Evolutionary conservation across 108 stramenopile species (phyloP), one percentile per base, ranked within the genome.

Genomic region (Pinguiococcus pyrenoidosus): DNA sequence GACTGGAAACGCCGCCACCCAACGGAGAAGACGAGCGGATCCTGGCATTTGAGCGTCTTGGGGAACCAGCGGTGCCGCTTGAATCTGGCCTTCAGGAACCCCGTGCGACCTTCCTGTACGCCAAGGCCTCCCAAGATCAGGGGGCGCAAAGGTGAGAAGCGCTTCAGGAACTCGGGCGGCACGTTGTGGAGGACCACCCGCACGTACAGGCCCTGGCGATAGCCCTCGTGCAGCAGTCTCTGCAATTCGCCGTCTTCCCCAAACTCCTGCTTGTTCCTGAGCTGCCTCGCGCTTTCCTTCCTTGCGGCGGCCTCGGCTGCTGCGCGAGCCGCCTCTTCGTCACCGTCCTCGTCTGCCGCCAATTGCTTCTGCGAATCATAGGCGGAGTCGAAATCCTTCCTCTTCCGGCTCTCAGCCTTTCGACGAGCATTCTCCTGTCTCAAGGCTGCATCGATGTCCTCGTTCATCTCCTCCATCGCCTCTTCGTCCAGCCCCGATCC

Each of bases 51-150:
- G 49, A 78, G 53, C 2, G 91, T 83, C 64, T 81, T 80, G 41
- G 67, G 87, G 62, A 87, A 84, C 96, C 96, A 99, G 14, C 96
- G 77, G 69, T 99, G 96, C 66, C 87, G 85, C 72, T 95, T 95
- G 56, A 93, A 79, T 16, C 96, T 71, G 39, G 80, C 76, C 6
- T 87, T 78, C 5, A 87, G 59, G 46, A 91, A 64, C 13, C 83
- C 89, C 37, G 84, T 50, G 17, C 74, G 73, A 4, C 78, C 77
- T 59, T 98, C 96, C 37, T 88, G 82, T 3, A 89, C 81, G 22
- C 84, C 82, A 22, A 98, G 71, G 4, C 92, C 93, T 9, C 96
- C 93, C 28, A 99, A 69, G 18, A 99, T 75, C 17, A 93, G 57
- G 2, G 96, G 96, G 51, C 68, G 69, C 16, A 67, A 46, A 3